These are phyloP conservation scores for Geranomyces michiganensis DNA, from an alignment of 192 early-diverging fungal genomes.

Conservation along the genomic window DNA sequence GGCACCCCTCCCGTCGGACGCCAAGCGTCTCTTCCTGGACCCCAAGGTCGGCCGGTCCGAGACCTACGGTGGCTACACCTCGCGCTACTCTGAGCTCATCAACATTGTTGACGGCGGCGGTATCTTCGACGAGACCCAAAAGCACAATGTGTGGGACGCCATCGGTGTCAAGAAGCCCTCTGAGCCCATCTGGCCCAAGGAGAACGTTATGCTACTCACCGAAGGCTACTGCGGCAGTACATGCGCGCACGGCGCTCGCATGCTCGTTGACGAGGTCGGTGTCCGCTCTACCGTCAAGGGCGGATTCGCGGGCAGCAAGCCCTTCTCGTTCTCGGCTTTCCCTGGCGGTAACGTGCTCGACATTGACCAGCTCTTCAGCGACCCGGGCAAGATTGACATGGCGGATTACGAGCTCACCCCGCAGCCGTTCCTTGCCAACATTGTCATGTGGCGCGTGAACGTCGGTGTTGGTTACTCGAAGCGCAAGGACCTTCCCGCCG, in stretches of 20 bases:
- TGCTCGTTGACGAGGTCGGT: conserved; percentile 26
- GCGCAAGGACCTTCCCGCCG: conserved; percentile 30
- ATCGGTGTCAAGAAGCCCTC: conserved; percentile 28
- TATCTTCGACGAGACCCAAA: conserved; percentile 9
- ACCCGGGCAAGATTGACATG: conserved; percentile 14
- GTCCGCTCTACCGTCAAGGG: conserved; percentile 29
- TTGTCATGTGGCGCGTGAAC: conserved; percentile 24
- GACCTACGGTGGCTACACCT: conserved; percentile 26
- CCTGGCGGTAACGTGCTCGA: conserved; percentile 39
- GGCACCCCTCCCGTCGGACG: conserved; percentile 14
- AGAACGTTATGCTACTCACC: conserved; percentile 29
- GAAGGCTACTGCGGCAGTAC: conserved; percentile 35
- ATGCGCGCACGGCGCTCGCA: conserved; percentile 32
- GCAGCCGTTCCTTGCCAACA: conserved; percentile 22
- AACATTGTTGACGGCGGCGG: conserved; percentile 33
- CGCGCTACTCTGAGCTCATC: conserved; percentile 19
- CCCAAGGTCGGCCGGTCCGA: conserved; percentile 17
- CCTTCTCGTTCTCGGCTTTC: conserved; percentile 36
- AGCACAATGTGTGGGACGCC: conserved; percentile 29
- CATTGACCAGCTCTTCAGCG: conserved; percentile 29
- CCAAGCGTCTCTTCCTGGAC: conserved; percentile 24
- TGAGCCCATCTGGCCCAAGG: conserved; percentile 13
- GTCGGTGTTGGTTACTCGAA: conserved; percentile 30
- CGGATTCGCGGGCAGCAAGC: conserved; percentile 21
- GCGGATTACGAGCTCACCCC: conserved; percentile 19